Conservation (phyloP, 192 early-diverging fungal species). For the Dissophora globulifera region DNA sequence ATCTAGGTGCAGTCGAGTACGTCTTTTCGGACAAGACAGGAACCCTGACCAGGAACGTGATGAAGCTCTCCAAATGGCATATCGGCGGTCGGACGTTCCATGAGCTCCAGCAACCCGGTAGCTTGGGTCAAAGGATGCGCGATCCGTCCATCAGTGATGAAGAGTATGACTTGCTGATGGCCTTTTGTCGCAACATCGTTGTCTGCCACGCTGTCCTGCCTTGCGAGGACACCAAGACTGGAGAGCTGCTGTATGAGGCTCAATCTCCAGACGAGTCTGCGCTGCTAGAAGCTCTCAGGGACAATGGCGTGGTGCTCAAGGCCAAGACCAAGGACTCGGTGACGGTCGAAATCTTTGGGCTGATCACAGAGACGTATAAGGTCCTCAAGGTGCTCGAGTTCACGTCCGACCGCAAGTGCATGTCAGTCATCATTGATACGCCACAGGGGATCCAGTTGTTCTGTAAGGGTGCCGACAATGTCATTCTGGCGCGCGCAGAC, state of each 20-base stretch:
- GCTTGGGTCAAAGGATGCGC: slow-evolving; percentile 42
- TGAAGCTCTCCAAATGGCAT: slow-evolving; percentile 78
- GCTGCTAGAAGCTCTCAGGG: slow-evolving; percentile 68
- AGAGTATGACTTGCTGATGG: slow-evolving; percentile 65
- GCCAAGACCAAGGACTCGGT: slow-evolving; percentile 63
- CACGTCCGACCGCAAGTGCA: slow-evolving; percentile 94
- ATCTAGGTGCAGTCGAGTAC: slow-evolving; percentile 94
- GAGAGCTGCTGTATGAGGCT: slow-evolving; percentile 86
- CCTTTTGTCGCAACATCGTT: slow-evolving; percentile 64
- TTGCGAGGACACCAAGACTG: slow-evolving; percentile 71
- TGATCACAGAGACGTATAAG: slow-evolving; percentile 74
- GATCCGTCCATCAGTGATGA: slow-evolving; percentile 53
- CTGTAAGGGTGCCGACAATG: slow-evolving; percentile 97
- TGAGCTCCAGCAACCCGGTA: slow-evolving; percentile 57
- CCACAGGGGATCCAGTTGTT: slow-evolving; percentile 90
- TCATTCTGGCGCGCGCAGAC: slow-evolving; percentile 84
- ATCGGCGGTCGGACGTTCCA: slow-evolving; percentile 79
- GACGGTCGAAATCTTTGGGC: slow-evolving; percentile 66
- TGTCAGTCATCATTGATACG: slow-evolving; percentile 87
- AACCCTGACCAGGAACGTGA: slow-evolving; percentile 75
- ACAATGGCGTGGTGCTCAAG: slow-evolving; percentile 56
- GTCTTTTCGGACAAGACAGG: slow-evolving; percentile 88
- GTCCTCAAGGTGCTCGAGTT: slow-evolving; percentile 96
- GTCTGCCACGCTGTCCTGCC: slow-evolving; percentile 97
- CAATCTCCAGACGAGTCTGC: slow-evolving; percentile 97